Conservation (phyloP, 331 rosid species). For the Saraca asoca region DNA sequence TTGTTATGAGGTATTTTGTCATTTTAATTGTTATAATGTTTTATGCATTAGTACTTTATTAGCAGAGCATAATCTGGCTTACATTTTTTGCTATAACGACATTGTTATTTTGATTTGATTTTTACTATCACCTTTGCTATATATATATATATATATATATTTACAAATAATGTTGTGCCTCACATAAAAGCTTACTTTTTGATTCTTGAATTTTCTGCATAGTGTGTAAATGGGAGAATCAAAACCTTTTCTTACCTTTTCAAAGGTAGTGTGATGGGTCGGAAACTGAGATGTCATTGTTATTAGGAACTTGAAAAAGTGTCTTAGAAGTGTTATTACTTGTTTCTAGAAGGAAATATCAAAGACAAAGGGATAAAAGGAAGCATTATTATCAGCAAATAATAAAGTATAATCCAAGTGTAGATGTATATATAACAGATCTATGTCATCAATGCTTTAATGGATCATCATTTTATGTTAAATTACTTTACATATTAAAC, state of each 20-base stretch:
- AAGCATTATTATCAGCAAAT: not conserved
- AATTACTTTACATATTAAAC: not conserved
- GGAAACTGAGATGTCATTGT: not conserved
- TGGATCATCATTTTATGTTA: not conserved
- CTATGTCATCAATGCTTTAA: not conserved
- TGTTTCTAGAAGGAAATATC: slow-evolving; percentile 1
- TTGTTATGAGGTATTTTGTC: slow-evolving; percentile 71
- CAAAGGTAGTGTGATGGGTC: slow-evolving; percentile 1
- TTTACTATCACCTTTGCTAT: not conserved
- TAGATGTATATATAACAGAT: not conserved
- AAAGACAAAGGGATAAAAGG: not conserved
- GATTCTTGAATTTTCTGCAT: no score
- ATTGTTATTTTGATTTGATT: not conserved
- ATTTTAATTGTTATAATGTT: slow-evolving; percentile 15
- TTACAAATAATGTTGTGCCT: not conserved
- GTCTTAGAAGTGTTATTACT: not conserved
- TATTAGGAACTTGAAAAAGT: not conserved
- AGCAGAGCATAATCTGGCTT: not conserved
- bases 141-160: not conserved
- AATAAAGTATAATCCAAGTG: not conserved
- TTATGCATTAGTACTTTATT: not conserved
- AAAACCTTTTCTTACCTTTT: not conserved
- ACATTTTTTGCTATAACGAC: not conserved
- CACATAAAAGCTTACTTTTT: not conserved
- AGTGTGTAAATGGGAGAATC: not conserved